These are phyloP conservation scores for Fusarium longipes DNA, from an alignment of 2,329 filamentous ascomycete species.

Conservation along the genomic window DNA sequence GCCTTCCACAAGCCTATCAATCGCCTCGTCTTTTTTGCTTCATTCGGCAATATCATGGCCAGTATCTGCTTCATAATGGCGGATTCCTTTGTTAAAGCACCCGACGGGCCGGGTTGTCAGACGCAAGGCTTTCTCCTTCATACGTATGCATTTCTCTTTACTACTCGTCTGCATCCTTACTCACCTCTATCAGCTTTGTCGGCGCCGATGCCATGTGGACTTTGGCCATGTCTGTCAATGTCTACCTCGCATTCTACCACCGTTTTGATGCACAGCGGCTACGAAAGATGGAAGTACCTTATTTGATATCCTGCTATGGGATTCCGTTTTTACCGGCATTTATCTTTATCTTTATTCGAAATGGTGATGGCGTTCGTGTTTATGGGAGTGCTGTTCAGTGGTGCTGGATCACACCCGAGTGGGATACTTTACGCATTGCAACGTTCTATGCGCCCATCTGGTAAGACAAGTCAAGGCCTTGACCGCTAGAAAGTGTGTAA, in stretches of 20 bases:
- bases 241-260: conserved; percentile 9
- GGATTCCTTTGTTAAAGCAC: not conserved
- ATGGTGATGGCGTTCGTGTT: not conserved
- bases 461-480: not conserved
- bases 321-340: not conserved
- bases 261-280: conserved; percentile 7
- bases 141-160: not conserved
- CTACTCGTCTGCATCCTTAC: accelerated
- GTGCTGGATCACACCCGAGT: conserved; percentile 1
- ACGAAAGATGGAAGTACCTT: not conserved
- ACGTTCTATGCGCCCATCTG: conserved; percentile 11
- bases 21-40: conserved; percentile 1
- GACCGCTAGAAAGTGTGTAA: accelerated
- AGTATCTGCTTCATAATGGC: conserved; percentile 20
- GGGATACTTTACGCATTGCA: conserved; percentile 3
- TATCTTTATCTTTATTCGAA: not conserved
- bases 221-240: conserved; percentile 15
- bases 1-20: conserved; percentile 3
- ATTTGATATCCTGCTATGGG: not conserved
- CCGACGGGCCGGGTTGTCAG: conserved; percentile 2
- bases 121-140: conserved; percentile 4
- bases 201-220: conserved; percentile 15
- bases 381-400: conserved; percentile 2
- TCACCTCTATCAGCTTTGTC: not conserved
- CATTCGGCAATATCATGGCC: conserved; percentile 12